Percentiles rank a stretch among this genome's conserved stretches.
Conservation (phyloP, 768 basidiomycete genomes). For the Auricularia sp. region DNA sequence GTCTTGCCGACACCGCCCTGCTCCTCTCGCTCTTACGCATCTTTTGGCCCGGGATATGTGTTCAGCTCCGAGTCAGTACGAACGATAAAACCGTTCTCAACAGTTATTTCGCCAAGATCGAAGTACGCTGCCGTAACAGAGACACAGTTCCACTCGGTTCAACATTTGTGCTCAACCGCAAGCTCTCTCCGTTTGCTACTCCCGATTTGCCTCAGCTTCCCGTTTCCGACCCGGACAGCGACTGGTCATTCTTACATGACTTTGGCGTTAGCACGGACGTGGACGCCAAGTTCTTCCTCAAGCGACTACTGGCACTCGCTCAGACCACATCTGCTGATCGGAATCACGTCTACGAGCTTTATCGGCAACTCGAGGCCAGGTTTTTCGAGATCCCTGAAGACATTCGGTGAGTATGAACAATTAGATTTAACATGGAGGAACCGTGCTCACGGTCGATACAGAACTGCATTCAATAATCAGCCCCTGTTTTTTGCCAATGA, state of each 20-base stretch:
- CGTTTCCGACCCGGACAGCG: slow-evolving; percentile 11
- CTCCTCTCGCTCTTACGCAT: neutral
- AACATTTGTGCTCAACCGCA: neutral
- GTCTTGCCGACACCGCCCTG: neutral
- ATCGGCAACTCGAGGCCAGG: slow-evolving; percentile 14
- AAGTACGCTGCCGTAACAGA: neutral
- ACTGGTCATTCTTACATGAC: slow-evolving; percentile 13
- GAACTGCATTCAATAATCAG: neutral
- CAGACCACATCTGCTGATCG: slow-evolving; percentile 4
- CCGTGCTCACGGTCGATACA: slow-evolving; percentile 9
- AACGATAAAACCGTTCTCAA: neutral
- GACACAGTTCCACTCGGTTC: neutral
- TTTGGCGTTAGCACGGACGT: slow-evolving; percentile 13
- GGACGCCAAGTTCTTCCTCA: slow-evolving; percentile 13
- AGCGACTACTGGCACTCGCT: slow-evolving; percentile 11
- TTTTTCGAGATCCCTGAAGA: slow-evolving; percentile 12
- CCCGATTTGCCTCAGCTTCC: slow-evolving; percentile 13
- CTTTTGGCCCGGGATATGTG: neutral
- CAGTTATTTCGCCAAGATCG: neutral
- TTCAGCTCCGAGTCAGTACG: neutral
- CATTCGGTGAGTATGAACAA: slow-evolving; percentile 13
- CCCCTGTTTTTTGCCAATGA: neutral
- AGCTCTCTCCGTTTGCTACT: neutral
- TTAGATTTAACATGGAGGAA: slow-evolving; percentile 6
- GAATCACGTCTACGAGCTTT: slow-evolving; percentile 7